Conservation (phyloP, 306 rosid genomes). For the Dryas alaskensis region DNA sequence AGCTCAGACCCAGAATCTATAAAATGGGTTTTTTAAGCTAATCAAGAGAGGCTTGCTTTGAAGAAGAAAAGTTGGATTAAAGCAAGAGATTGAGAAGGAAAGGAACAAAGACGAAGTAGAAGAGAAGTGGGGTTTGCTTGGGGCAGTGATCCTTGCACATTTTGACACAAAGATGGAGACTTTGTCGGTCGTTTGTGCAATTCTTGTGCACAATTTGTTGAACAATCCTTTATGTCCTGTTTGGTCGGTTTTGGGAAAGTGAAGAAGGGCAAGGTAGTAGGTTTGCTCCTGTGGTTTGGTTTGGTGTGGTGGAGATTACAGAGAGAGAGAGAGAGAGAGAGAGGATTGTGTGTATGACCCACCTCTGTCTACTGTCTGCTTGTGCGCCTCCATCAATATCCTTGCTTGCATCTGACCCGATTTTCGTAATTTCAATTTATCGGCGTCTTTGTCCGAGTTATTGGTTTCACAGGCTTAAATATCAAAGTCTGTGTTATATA, state of each 20-base stretch:
- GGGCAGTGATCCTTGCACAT: conserved; percentile 2
- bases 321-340: not conserved
- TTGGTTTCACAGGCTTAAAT: no score
- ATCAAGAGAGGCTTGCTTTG: conserved; percentile 28
- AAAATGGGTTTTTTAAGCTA: not conserved
- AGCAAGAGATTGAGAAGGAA: not conserved
- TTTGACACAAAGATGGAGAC: not conserved
- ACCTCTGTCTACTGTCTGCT: conserved; percentile 32
- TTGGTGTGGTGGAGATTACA: not conserved
- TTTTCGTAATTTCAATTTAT: not conserved
- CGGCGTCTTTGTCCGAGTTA: not conserved
- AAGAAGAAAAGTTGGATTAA: conserved; percentile 5
- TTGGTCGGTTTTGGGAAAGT: conserved; percentile 2
- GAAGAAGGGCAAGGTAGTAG: not conserved
- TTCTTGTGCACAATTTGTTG: not conserved
- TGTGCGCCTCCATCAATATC: conserved; percentile 49
- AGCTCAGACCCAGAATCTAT: no score
- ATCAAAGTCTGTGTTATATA: no score
- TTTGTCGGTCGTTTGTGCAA: not conserved
- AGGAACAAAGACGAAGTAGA: not conserved
- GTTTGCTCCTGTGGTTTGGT: not conserved
- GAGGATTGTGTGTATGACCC: not conserved
- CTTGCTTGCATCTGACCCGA: conserved; percentile 4
- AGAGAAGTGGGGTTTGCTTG: conserved; percentile 5
- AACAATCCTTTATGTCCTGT: not conserved